Evolutionary conservation across 140 eudicot species (phyloP).

Genomic region (Erigeron philadelphicus): DNA sequence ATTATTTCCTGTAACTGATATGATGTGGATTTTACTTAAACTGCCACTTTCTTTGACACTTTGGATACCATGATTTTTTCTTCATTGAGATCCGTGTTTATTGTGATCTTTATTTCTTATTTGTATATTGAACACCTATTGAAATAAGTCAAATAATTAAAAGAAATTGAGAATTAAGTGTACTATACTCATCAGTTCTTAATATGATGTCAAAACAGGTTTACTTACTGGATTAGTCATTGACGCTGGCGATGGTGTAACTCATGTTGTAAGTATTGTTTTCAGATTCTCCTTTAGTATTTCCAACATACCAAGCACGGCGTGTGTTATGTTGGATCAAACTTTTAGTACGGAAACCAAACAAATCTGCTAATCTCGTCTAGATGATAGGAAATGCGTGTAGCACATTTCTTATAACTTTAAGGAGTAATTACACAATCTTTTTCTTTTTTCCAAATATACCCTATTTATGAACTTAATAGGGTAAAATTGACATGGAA

Average conservation of each 20-base stretch:
- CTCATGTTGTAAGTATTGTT: constrained; percentile 74
- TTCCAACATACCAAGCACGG: constrained; percentile 16
- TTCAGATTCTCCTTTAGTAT: constrained; percentile 14
- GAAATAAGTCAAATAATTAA: neutral
- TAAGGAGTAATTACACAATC: neutral
- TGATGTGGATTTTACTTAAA: constrained; percentile 14
- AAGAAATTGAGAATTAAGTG: constrained; percentile 10
- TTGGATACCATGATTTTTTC: neutral
- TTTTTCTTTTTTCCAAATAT: constrained; percentile 2
- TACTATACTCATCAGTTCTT: constrained; percentile 12
- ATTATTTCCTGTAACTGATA: constrained; percentile 14
- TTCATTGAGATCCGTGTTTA: constrained; percentile 3
- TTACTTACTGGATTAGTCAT: constrained; percentile 90
- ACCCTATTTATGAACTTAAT: neutral
- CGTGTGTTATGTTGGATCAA: constrained; percentile 13
- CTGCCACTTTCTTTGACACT: constrained; percentile 16
- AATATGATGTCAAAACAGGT: constrained; percentile 48
- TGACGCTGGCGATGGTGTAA: constrained; percentile 98
- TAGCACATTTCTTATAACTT: neutral
- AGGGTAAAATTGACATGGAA: neutral
- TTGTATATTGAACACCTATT: neutral
- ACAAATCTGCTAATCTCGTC: neutral
- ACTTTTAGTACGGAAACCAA: neutral
- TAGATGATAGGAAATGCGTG: constrained; percentile 5
- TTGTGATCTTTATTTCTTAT: neutral